Base-by-base conservation (phyloP, 768 basidiomycete genomes). In the Grammothele lineata region DNA sequence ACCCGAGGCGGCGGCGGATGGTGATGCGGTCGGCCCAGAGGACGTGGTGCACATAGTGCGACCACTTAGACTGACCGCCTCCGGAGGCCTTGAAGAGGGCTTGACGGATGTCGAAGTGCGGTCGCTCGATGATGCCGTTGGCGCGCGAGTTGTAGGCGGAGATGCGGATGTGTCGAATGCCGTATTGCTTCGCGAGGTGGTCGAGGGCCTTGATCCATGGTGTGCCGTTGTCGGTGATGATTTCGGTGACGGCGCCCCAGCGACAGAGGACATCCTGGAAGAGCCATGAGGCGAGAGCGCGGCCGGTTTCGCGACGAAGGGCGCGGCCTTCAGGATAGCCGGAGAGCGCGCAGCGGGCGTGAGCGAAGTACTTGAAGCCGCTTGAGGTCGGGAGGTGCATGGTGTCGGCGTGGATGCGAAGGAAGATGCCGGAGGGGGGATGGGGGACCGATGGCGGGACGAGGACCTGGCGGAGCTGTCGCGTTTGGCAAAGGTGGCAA, bases 201-300 rank as follows among this genome's bases (percentile, higher is more conserved):
- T 56, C 34, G 2, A 66, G 45, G 15, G 59, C 57, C 0, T 55
- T 48, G 2, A 68, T 38, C 30, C 69, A 62, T 0, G 61, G 61
- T 0, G 63, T 49, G 0, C 69, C 61, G 51, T 77, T 77, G 48
- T 77, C 74, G 0, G 67, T 72, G 0, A 75, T 63, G 15, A 76
- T 68, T 19, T 68, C 57, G 0, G 11, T 17, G 0, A 72, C 17
- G 15, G 64, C 58, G 3, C 71, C 73, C 72, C 72, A 75, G 15
- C 63, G 42, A 48, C 65, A 72, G 12, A 71, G 40, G 4, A 70
- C 41, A 21, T 71, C 64, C 43, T 71, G 51, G 21, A 68, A 67
- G 23, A 74, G 55, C 42, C 65, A 74, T 15, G 56, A 33, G 3
- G 56, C 62, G 1, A 70, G 23, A 0, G 57, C 52, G 0, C 43